A percentile compares a stretch with the other conserved stretches of the same genome.
phyloP scores from a whole-genome alignment of 2,329 filamentous ascomycete species.

The Sclerotiophoma versabilis region DNA sequence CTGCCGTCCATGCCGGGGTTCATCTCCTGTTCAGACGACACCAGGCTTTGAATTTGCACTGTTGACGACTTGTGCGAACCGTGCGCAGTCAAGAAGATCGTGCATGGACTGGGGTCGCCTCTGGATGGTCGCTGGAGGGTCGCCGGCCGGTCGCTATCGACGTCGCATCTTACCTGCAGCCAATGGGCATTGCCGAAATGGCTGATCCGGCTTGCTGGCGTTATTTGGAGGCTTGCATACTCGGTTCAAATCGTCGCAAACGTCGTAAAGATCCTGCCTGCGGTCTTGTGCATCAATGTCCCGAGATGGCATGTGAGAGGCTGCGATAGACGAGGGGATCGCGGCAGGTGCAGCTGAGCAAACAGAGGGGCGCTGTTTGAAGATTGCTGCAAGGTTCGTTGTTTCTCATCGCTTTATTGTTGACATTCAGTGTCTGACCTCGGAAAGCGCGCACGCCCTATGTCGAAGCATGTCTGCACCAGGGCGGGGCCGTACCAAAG shows the following conservation, averaged over 20 bases:
- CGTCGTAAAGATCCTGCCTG: slow-evolving; percentile 16
- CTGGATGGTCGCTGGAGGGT: slow-evolving; percentile 5
- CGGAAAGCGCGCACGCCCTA: slow-evolving; percentile 2
- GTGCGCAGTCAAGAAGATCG: neutral
- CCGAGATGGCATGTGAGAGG: slow-evolving; percentile 13
- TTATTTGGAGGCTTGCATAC: slow-evolving; percentile 5
- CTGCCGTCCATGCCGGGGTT: slow-evolving; percentile 12
- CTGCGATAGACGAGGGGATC: slow-evolving; percentile 11
- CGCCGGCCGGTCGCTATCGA: slow-evolving; percentile 13
- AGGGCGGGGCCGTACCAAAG: neutral
- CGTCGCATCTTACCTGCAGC: slow-evolving; percentile 5
- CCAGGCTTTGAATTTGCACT: slow-evolving; percentile 3
- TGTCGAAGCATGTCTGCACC: neutral
- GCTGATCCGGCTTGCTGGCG: slow-evolving; percentile 10
- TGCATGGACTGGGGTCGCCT: slow-evolving; percentile 12
- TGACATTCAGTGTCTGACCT: neutral
- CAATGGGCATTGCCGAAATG: slow-evolving; percentile 25
- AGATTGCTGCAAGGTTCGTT: slow-evolving; percentile 7
- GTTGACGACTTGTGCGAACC: slow-evolving; percentile 1
- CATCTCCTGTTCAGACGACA: neutral
- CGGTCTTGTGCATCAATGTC: slow-evolving; percentile 12
- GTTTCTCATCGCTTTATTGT: neutral
- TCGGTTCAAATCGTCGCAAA: slow-evolving; percentile 9
- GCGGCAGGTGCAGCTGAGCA: neutral
- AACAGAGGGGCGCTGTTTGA: slow-evolving; percentile 2